Evolutionary conservation across 2,329 filamentous ascomycete genomes (phyloP), one percentile per base, ranked within the genome.

Genomic region (Capronia epimyces): DNA sequence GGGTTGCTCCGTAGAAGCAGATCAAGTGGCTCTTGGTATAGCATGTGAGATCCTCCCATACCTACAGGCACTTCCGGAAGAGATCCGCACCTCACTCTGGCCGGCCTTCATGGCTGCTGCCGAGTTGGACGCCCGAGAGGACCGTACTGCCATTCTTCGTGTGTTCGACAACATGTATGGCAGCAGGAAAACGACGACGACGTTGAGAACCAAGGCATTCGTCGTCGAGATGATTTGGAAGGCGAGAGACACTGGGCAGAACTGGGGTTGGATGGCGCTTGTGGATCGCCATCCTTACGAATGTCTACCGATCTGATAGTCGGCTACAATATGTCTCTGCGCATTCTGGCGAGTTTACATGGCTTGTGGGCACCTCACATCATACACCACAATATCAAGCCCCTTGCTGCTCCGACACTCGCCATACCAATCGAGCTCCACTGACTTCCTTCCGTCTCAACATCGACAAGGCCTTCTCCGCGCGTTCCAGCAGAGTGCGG

Each of bases 361-460:
- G n/a, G n/a, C n/a, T n/a, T n/a, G 10, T 27, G 5, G 10, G 24
- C 5, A 27, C 5, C 5, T 27, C 10, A 27, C 24, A 27, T 5
- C 24, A 27, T 27, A 27, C 10, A 27, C 10, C 5, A 10, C 24
- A 27, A 27, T 5, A 27, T 27, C 24, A 5, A 27, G 10, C 24
- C 24, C 24, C 24, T 25, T 20, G 18, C 12, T 29, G 18, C 31
- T 60, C 57, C 20, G 47, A 36, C 16, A 62, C 50, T 24, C 55
- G 24, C 55, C 57, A 59, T 1, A 59, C 57, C 49, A 59, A 27
- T 27, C 54, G 49, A 16, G 49, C 71, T 18, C 70, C 72, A 53
- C 71, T 75, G 21, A 67, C 68, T 39, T 71, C 68, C 53, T 71
- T 73, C 43, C 67, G 64, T 47, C 72, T 65, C 49, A 75, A 59